Conservation (phyloP, 108 stramenopile species). For the Aurantiochytrium sp. region DNA sequence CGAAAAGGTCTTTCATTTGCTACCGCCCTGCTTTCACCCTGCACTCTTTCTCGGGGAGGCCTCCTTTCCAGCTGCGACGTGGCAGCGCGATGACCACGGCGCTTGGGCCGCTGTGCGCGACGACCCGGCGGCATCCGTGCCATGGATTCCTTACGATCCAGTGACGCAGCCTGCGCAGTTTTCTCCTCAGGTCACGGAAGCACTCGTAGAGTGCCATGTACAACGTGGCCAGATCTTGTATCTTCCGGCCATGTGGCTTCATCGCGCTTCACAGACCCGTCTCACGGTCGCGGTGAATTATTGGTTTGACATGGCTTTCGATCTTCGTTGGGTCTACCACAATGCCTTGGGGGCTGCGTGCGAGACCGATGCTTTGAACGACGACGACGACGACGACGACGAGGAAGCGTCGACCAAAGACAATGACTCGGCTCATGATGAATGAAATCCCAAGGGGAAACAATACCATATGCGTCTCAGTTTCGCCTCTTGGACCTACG, state of each 20-base stretch:
- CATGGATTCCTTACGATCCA: slow-evolving; percentile 35
- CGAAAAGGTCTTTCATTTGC: slow-evolving; percentile 78
- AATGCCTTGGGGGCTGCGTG: not conserved
- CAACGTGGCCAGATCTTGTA: slow-evolving; percentile 66
- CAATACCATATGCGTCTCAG: too few species aligned
- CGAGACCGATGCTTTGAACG: too few species aligned
- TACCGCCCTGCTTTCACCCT: slow-evolving; percentile 72
- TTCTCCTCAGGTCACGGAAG: slow-evolving; percentile 19
- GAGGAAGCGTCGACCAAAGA: too few species aligned
- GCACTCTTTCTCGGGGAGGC: slow-evolving; percentile 60
- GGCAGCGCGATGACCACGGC: not conserved
- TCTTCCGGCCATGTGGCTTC: slow-evolving; percentile 86
- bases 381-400: not conserved
- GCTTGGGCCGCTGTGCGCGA: not conserved
- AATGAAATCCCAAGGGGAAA: too few species aligned
- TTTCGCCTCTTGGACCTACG: too few species aligned
- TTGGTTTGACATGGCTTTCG: slow-evolving; percentile 94
- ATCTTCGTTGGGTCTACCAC: slow-evolving; percentile 24
- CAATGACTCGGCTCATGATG: too few species aligned
- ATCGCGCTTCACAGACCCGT: slow-evolving; percentile 77
- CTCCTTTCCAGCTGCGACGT: slow-evolving; percentile 19
- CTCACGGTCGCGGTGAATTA: slow-evolving; percentile 87
- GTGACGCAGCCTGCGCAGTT: slow-evolving; percentile 28
- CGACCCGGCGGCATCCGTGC: not conserved
- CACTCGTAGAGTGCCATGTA: not conserved